Conservation (phyloP, 169 alveolate genomes). For the Eimeria falciformis region DNA sequence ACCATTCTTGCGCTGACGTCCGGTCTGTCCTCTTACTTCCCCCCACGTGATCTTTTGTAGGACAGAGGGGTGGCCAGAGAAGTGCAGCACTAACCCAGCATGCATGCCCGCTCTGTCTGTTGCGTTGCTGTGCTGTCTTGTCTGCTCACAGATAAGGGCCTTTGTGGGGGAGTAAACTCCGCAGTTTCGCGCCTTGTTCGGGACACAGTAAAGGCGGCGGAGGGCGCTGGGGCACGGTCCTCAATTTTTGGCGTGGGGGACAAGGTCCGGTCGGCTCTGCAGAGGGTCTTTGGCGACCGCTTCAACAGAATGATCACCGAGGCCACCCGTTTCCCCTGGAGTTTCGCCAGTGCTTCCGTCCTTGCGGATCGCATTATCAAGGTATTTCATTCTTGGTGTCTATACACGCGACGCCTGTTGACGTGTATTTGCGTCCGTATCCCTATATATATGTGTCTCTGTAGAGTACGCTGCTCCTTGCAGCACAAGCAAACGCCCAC, state of each 20-base stretch:
- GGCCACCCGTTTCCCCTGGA: constrained; percentile 84
- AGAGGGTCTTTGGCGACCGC: constrained; percentile 82
- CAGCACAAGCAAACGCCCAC: too few species aligned
- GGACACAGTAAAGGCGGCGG: constrained; percentile 74
- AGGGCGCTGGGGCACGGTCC: constrained; percentile 45
- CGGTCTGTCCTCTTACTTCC: background rate
- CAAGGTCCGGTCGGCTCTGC: constrained; percentile 83
- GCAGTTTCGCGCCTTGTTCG: constrained; percentile 83
- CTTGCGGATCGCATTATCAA: constrained; percentile 81
- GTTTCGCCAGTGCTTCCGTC: constrained; percentile 84
- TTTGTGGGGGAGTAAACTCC: constrained; percentile 91
- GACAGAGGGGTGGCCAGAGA: too few species aligned
- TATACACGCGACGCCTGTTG: background rate
- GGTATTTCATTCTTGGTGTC: constrained; percentile 27
- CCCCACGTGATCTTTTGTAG: background rate
- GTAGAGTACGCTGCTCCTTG: background rate
- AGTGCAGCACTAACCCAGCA: too few species aligned
- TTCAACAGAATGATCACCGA: constrained; percentile 82
- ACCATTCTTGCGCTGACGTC: constrained; percentile 76
- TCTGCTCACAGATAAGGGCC: constrained; percentile 87
- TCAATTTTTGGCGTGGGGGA: constrained; percentile 82
- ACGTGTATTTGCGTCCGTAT: background rate
- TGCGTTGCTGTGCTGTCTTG: background rate
- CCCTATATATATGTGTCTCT: background rate
- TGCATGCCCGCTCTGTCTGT: too few species aligned